phyloP scores from a whole-genome alignment of 768 basidiomycete species.

The Lentinula edodes region DNA sequence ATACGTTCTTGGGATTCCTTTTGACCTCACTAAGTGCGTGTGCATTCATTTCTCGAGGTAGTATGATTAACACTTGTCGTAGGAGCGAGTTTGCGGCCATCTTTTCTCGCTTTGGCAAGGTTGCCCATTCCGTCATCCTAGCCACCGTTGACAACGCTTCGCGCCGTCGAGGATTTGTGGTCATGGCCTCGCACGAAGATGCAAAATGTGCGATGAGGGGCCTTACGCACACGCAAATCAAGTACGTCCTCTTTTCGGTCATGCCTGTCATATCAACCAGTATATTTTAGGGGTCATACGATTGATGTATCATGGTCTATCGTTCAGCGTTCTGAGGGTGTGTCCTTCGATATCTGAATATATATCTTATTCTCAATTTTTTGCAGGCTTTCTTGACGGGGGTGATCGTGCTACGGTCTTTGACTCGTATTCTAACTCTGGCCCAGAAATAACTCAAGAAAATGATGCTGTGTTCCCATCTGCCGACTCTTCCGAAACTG shows the following conservation, averaged over 20 bases:
- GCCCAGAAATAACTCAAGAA: neutral
- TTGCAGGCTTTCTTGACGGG: conserved; percentile 73
- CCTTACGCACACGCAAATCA: conserved; percentile 64
- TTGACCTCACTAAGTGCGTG: conserved; percentile 70
- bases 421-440: conserved; percentile 35
- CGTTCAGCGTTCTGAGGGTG: conserved; percentile 81
- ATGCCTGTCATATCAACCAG: neutral
- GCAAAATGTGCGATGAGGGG: conserved; percentile 63
- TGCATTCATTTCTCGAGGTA: conserved; percentile 1
- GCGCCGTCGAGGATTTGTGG: conserved; percentile 76
- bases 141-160: conserved; percentile 83
- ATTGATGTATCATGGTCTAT: conserved; percentile 87
- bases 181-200: conserved; percentile 71
- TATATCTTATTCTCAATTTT: neutral
- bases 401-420: conserved; percentile 69
- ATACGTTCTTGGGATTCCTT: conserved; percentile 80
- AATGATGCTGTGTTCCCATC: conserved; percentile 15
- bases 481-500: conserved; percentile 25
- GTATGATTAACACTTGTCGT: neutral
- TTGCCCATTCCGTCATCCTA: conserved; percentile 73
- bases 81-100: conserved; percentile 54
- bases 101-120: conserved; percentile 62
- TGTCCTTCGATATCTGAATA: neutral
- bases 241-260: conserved; percentile 32
- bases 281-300: conserved; percentile 51